Evolutionary conservation across 345 rosid species (phyloP).

Genomic region (Abelmoschus esculentus): DNA sequence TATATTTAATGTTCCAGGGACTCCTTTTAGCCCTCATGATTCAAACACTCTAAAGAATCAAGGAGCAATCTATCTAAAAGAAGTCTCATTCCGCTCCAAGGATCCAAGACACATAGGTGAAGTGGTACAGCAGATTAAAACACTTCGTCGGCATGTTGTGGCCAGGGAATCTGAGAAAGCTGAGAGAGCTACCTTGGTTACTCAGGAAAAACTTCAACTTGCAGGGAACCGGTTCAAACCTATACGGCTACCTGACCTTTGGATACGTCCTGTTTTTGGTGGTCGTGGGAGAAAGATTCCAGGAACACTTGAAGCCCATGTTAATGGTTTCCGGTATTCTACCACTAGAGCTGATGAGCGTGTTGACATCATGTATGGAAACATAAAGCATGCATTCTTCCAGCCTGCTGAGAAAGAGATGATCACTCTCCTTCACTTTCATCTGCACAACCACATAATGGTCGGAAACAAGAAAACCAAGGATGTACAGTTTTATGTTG

Average conservation of each 20-base stretch:
- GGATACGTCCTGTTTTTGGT: constrained; percentile 84
- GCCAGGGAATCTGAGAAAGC: constrained; percentile 87
- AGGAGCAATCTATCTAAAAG: constrained; percentile 74
- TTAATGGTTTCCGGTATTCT: constrained; percentile 75
- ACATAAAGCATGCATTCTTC: constrained; percentile 82
- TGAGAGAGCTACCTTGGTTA: constrained; percentile 88
- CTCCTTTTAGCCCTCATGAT: constrained; percentile 77
- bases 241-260: constrained; percentile 63
- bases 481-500: constrained; percentile 85
- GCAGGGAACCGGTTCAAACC: constrained; percentile 80
- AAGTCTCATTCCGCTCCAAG: constrained; percentile 84
- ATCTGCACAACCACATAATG: constrained; percentile 93
- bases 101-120: constrained; percentile 86
- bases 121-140: constrained; percentile 67
- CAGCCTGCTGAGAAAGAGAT: constrained; percentile 95
- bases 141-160: constrained; percentile 70
- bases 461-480: constrained; percentile 89
- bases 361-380: constrained; percentile 73
- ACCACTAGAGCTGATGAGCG: constrained; percentile 78
- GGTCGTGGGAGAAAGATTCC: constrained; percentile 93
- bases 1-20: constrained; percentile 81
- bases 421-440: constrained; percentile 79
- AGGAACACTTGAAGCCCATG: constrained; percentile 79
- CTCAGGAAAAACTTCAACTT: constrained; percentile 80
- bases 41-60: constrained; percentile 53